phyloP scores from a whole-genome alignment of 2,329 filamentous ascomycete genomes.

The Colletotrichum coccodes region DNA sequence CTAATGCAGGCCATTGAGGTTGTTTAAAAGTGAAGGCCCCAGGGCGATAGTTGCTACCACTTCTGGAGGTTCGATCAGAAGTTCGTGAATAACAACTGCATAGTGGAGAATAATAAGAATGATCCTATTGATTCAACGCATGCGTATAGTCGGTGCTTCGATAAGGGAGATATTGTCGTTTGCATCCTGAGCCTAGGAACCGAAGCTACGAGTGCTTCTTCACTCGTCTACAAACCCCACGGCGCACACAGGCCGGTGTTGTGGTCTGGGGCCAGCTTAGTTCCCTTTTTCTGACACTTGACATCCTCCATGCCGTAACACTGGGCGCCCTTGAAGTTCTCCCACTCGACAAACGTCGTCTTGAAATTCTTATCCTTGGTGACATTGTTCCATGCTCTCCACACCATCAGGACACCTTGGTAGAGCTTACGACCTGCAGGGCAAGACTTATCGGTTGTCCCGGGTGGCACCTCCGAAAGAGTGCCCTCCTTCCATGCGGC shows the following conservation, averaged over 20 bases:
- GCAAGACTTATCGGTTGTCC: not conserved
- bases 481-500: not conserved
- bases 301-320: conserved; percentile 9
- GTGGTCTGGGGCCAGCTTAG: not conserved
- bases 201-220: too few relatives aligned
- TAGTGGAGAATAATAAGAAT: too few relatives aligned
- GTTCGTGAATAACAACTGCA: too few relatives aligned
- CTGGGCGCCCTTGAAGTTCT: conserved; percentile 18
- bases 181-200: too few relatives aligned
- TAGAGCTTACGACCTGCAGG: not conserved
- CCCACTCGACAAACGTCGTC: not conserved
- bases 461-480: not conserved
- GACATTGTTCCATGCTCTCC: conserved; percentile 11
- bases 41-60: too few relatives aligned
- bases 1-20: too few relatives aligned
- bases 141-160: too few relatives aligned
- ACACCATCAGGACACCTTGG: not conserved
- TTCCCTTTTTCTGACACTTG: not conserved
- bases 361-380: not conserved
- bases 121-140: too few relatives aligned
- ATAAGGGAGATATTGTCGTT: too few relatives aligned
- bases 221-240: too few relatives aligned
- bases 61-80: too few relatives aligned
- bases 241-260: not conserved
- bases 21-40: too few relatives aligned